phyloP scores from a whole-genome alignment of 2,329 filamentous ascomycete genomes.

The Penicillium brasilianum region DNA sequence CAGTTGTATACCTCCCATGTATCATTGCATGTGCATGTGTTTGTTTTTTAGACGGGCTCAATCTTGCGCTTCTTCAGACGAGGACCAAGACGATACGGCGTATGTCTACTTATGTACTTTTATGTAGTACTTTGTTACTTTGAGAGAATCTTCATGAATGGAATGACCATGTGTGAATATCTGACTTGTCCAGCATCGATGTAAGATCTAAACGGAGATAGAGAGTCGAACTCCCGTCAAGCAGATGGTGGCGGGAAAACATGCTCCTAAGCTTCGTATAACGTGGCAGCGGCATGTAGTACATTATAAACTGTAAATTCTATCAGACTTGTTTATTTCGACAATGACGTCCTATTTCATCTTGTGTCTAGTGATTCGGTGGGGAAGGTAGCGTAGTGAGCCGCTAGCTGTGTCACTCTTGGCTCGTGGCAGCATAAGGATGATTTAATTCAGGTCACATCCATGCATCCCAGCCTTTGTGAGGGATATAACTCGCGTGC shows the following conservation, averaged over 20 bases:
- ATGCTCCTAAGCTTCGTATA: neutral
- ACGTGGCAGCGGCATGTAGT: neutral
- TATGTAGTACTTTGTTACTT: constrained; percentile 19
- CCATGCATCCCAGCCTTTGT: too few species aligned
- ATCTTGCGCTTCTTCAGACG: neutral
- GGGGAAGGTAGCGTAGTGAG: too few species aligned
- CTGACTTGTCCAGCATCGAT: constrained; percentile 3
- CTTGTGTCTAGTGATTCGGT: too few species aligned
- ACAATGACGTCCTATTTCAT: too few species aligned
- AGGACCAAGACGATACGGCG: neutral
- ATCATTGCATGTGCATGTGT: constrained; percentile 19
- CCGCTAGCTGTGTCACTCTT: too few species aligned
- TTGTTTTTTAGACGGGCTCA: constrained; percentile 11
- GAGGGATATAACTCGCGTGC: too few species aligned
- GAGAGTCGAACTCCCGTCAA: neutral
- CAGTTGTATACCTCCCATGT: constrained; percentile 25
- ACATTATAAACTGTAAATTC: neutral
- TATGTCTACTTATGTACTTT: constrained; percentile 10
- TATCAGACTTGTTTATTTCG: too few species aligned
- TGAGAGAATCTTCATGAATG: constrained; percentile 22
- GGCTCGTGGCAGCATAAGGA: too few species aligned
- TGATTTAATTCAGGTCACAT: too few species aligned
- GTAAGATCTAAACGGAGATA: neutral
- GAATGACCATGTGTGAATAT: constrained; percentile 21
- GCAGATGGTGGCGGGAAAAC: neutral